Evolutionary conservation across 148 eudicot genomes (phyloP).

Genomic region (Talinum fruticosum): DNA sequence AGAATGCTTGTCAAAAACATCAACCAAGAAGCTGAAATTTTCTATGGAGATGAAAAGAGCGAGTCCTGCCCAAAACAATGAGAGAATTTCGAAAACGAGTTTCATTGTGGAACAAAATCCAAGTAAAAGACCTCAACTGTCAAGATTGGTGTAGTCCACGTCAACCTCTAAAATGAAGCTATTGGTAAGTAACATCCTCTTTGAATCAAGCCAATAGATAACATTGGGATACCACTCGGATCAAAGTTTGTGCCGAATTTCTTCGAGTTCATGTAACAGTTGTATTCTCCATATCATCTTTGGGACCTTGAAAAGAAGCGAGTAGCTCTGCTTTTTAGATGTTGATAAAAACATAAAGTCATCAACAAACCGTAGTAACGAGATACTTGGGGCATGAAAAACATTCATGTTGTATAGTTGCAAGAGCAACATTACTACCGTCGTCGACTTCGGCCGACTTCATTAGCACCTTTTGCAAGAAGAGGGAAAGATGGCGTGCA

Average conservation of each 20-base stretch:
- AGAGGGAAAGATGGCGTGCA: slow-evolving; percentile 48
- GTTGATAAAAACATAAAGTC: slow-evolving; percentile 81
- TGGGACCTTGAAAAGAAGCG: slow-evolving; percentile 52
- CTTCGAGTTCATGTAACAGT: slow-evolving; percentile 74
- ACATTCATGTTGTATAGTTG: slow-evolving; percentile 12
- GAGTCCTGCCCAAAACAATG: no score
- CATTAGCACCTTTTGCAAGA: slow-evolving; percentile 36
- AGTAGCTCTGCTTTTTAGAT: slow-evolving; percentile 62
- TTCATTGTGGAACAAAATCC: no score
- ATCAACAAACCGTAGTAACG: slow-evolving; percentile 77
- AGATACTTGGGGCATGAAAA: slow-evolving; percentile 33
- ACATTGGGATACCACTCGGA: slow-evolving; percentile 21
- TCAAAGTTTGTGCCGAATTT: slow-evolving; percentile 74
- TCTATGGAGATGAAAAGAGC: no score
- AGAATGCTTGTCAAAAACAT: no score
- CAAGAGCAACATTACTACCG: slow-evolving; percentile 14
- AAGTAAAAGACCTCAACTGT: no score
- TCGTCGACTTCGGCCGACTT: slow-evolving; percentile 15
- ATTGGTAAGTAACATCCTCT: slow-evolving; percentile 60
- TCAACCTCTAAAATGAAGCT: slow-evolving; percentile 77
- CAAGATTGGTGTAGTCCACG: slow-evolving; percentile 86
- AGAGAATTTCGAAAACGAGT: no score
- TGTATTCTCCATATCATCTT: slow-evolving; percentile 70
- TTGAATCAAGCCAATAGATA: slow-evolving; percentile 32
- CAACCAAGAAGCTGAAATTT: no score